A percentile compares a stretch with the other conserved stretches of the same genome.
phyloP scores from a whole-genome alignment of 192 early-diverging fungal species.

The Haplosporangium gracile region DNA sequence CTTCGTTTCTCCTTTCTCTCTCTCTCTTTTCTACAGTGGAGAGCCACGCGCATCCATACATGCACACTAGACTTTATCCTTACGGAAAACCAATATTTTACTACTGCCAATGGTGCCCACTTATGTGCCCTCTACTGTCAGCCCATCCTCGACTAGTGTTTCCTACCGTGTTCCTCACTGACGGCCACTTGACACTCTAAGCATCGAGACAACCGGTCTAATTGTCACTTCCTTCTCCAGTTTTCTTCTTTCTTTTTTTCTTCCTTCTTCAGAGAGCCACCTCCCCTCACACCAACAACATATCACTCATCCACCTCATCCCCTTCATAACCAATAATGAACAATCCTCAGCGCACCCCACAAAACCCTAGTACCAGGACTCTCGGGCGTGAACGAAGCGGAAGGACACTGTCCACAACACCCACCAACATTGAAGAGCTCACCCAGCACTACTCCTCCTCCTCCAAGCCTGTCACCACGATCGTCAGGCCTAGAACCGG shows the following conservation, averaged over 20 bases:
- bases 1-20: too few relatives aligned
- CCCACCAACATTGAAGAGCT: slow-evolving; percentile 18
- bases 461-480: not conserved
- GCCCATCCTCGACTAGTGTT: too few relatives aligned
- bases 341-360: not conserved
- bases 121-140: too few relatives aligned
- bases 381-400: not conserved
- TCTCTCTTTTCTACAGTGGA: too few relatives aligned
- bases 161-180: too few relatives aligned
- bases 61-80: too few relatives aligned
- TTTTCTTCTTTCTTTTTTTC: not conserved
- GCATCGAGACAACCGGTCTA: too few relatives aligned
- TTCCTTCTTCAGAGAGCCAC: not conserved
- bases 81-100: too few relatives aligned
- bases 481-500: not conserved
- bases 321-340: not conserved
- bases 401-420: slow-evolving; percentile 1
- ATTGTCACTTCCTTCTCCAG: not conserved
- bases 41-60: too few relatives aligned
- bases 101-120: too few relatives aligned
- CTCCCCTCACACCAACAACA: not conserved
- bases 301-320: not conserved
- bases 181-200: too few relatives aligned
- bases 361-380: not conserved
- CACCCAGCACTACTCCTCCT: not conserved